Evolutionary conservation across 1,284 basidiomycete species (phyloP), one percentile per base, ranked within the genome.

Genomic region (Sporisorium scitamineum): DNA sequence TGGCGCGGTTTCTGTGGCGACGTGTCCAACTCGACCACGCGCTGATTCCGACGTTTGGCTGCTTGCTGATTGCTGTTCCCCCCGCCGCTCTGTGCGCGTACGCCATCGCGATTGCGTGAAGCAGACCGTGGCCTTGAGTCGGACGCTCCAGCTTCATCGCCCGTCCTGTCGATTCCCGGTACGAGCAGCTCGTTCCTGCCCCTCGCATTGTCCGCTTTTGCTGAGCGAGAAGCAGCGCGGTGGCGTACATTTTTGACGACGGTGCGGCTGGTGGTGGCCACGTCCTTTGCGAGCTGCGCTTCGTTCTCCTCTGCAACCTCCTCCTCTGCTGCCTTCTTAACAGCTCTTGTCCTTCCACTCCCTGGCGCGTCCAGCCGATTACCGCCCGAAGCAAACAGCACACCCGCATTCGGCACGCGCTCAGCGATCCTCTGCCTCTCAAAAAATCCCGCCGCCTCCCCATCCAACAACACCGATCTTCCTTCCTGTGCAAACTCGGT

Each of bases 401-500:
- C 31, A 8, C 45, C 52, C 0, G 58, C 68, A 18, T 59, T 54
- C 4, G 74, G 74, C 1, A 76, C 62, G 1, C 69, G 45, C 37
- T 73, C 80, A 5, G 59, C 79, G 26, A 88, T 85, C 45, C 88
- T 89, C 62, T 90, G 88, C 79, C 89, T 90, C 87, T 97, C 95
- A 80, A 91, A 91, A 86, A 92, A 93, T 8, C 90, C 90, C 6
- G 93, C 91, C 7, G 87, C 86, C 11, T 89, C 88, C 22, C 93
- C 94, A 83, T 97, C 95, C 39, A 97, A 44, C 52, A 29, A 24
- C 18, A 83, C 54, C 13, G 50, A 84, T 81, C 91, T 92, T 32
- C 91, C 90, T 86, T 96, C 94, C 80, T 90, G 91, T 85, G 89
- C 90, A 85, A 97, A 97, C 76, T 90, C 89, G 70, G 92, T 90